These are phyloP conservation scores for Leccinum arenicola DNA, from an alignment of 768 basidiomycete species.

Conservation along the genomic window DNA sequence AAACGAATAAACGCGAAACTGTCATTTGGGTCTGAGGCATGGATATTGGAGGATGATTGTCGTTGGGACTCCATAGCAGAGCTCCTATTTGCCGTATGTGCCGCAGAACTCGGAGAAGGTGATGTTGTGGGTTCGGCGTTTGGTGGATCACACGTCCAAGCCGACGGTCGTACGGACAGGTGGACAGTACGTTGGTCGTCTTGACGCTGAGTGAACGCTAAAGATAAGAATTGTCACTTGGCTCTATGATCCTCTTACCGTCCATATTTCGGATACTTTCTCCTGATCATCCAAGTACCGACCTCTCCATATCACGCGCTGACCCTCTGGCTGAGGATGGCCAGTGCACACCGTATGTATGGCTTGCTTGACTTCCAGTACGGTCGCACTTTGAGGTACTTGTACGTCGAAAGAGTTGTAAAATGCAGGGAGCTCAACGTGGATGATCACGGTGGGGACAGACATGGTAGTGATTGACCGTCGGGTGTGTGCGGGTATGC, in stretches of 20 bases:
- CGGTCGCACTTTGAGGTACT: conserved; percentile 45
- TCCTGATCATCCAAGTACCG: conserved; percentile 64
- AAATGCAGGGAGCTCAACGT: conserved; percentile 75
- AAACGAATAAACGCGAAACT: conserved; percentile 20
- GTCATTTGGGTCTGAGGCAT: not conserved
- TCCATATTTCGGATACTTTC: conserved; percentile 66
- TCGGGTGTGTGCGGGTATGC: no score
- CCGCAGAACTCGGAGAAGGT: not conserved
- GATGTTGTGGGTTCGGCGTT: conserved; percentile 20
- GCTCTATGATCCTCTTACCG: conserved; percentile 39
- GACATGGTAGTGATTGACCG: conserved; percentile 19
- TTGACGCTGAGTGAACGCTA: conserved; percentile 37
- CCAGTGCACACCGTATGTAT: conserved; percentile 62
- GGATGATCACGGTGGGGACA: conserved; percentile 38
- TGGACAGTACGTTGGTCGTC: conserved; percentile 65
- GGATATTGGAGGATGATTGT: not conserved
- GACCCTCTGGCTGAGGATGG: conserved; percentile 64
- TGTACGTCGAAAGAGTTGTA: conserved; percentile 62
- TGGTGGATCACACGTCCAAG: conserved; percentile 62
- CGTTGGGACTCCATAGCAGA: not conserved
- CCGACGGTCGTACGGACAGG: conserved; percentile 76
- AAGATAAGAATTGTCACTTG: conserved; percentile 6
- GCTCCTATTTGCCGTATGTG: not conserved
- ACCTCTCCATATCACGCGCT: conserved; percentile 75
- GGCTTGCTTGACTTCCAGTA: conserved; percentile 65